Conservation (phyloP, 23 red algal genomes). For the Gracilaria gracilis region DNA sequence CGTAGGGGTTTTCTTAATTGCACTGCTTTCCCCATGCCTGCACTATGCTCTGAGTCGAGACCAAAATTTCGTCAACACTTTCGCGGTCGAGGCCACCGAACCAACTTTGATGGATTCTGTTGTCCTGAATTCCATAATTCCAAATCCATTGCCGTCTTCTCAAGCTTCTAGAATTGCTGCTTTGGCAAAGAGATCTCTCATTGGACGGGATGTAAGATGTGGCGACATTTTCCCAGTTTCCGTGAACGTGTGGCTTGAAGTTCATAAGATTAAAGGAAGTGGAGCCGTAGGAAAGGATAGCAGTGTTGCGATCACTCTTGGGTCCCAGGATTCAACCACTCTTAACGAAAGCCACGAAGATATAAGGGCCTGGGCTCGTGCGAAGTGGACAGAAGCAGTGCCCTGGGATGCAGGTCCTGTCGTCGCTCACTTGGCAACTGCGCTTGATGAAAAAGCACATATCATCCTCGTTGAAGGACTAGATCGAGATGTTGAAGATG, state of each 20-base stretch:
- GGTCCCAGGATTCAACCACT: background rate
- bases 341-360: background rate
- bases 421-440: background rate
- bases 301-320: constrained; percentile 26
- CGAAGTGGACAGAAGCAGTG: constrained; percentile 25
- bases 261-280: constrained; percentile 1
- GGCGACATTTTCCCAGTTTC: constrained; percentile 55
- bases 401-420: background rate
- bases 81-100: background rate
- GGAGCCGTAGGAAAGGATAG: constrained; percentile 18
- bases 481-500: constrained; percentile 36
- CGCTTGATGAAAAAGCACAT: background rate
- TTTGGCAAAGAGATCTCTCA: constrained; percentile 26
- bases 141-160: constrained; percentile 9
- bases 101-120: constrained; percentile 20
- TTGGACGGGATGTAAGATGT: constrained; percentile 13
- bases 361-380: constrained; percentile 34
- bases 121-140: constrained; percentile 27
- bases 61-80: background rate
- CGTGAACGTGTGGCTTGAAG: constrained; percentile 8
- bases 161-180: constrained; percentile 16
- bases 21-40: constrained; percentile 60
- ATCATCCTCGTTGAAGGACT: constrained; percentile 35
- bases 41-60: background rate
- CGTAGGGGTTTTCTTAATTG: background rate